Evolutionary conservation across 1,284 basidiomycete species (phyloP).

Genomic region (Macrocystidia cucumis): DNA sequence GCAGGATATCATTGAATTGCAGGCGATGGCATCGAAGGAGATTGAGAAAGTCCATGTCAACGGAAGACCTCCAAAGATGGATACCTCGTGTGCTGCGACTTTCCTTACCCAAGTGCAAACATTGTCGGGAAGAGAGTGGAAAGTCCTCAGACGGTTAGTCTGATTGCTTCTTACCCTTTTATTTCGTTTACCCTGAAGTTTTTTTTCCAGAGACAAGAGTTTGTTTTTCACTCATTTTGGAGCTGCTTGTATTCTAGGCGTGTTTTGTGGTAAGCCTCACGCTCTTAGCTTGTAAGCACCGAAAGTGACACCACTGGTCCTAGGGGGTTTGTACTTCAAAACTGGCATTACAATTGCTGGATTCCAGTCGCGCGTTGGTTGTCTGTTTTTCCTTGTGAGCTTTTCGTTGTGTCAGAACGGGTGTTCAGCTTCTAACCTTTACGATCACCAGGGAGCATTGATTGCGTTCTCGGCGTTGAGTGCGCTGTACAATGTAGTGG

Average conservation of each 20-base stretch:
- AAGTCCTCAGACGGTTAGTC: conserved; percentile 62
- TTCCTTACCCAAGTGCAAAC: conserved; percentile 85
- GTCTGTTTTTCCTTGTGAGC: conserved; percentile 81
- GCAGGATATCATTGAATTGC: too few relatives aligned
- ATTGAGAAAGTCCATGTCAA: too few relatives aligned
- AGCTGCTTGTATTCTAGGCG: conserved; percentile 65
- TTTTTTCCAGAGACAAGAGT: conserved; percentile 58
- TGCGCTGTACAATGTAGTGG: conserved; percentile 80
- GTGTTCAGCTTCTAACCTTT: conserved; percentile 4
- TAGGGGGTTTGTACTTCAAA: conserved; percentile 78
- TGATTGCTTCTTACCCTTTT: conserved; percentile 1
- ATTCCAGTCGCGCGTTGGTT: conserved; percentile 89
- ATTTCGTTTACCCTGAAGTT: background rate
- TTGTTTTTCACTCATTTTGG: conserved; percentile 73
- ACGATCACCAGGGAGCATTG: conserved; percentile 55
- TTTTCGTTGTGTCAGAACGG: background rate
- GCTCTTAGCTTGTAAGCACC: too few relatives aligned
- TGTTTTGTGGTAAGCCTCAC: conserved; percentile 74
- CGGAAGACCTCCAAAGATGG: too few relatives aligned
- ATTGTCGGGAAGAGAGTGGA: conserved; percentile 77
- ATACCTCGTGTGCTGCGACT: conserved; percentile 59
- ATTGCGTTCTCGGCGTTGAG: conserved; percentile 85
- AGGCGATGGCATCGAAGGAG: too few relatives aligned
- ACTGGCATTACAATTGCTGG: conserved; percentile 78
- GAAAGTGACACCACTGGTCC: too few relatives aligned